Evolutionary conservation across 2,329 filamentous ascomycete species (phyloP).

Genomic region (Neofusicoccum cordaticola): DNA sequence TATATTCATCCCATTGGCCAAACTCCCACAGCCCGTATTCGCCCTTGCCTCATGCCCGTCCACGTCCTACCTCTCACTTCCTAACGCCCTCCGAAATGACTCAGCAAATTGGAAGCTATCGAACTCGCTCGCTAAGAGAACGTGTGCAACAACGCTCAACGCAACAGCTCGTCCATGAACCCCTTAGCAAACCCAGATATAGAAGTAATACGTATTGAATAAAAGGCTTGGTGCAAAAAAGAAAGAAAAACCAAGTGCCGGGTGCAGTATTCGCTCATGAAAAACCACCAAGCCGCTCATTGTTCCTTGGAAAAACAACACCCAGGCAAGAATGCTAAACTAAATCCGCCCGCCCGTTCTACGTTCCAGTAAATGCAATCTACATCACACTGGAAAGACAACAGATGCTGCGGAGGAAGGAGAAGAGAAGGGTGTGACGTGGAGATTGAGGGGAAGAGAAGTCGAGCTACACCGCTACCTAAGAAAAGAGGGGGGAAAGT

Average conservation of each 20-base stretch:
- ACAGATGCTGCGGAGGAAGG: neutral
- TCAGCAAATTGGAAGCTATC: too few species aligned
- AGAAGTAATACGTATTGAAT: neutral
- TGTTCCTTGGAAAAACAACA: neutral
- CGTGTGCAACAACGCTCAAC: too few species aligned
- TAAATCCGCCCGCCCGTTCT: neutral
- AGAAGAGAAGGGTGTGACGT: neutral
- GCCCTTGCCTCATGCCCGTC: conserved; percentile 2
- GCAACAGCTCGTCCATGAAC: too few species aligned
- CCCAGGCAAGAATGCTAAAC: neutral
- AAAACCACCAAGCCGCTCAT: neutral
- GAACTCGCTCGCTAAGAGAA: too few species aligned
- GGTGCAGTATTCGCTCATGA: neutral
- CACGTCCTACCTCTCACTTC: too few species aligned
- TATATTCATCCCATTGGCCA: too few species aligned
- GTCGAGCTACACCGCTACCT: neutral
- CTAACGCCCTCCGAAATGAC: too few species aligned
- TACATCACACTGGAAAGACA: neutral
- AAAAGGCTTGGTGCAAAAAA: neutral
- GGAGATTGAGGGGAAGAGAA: neutral
- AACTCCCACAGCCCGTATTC: neutral
- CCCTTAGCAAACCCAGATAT: neutral
- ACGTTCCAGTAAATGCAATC: neutral
- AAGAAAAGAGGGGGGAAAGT: neutral
- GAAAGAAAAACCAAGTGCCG: neutral